A percentile compares a stretch with the other conserved stretches of the same genome.
phyloP scores from a whole-genome alignment of 2,329 filamentous ascomycete species.

The Talaromyces sp. region DNA sequence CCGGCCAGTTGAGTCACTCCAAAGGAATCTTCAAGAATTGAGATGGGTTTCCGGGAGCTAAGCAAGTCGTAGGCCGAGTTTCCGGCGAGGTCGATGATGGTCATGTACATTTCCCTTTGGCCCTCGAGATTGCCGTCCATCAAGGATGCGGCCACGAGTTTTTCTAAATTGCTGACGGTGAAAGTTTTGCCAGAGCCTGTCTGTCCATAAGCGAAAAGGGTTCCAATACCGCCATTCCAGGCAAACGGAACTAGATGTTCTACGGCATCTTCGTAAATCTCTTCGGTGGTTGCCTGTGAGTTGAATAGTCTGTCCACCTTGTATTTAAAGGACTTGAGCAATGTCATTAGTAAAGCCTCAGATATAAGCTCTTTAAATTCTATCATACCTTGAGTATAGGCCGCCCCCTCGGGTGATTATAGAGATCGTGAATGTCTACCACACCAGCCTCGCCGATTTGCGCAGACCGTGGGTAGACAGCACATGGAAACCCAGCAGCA shows the following conservation, averaged over 20 bases:
- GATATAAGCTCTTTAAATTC: not conserved
- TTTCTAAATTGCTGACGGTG: conserved; percentile 84
- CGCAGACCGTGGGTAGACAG: not conserved
- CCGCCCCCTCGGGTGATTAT: not conserved
- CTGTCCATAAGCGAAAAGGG: conserved; percentile 94
- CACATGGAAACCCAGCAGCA: not conserved
- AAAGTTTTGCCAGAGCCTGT: conserved; percentile 94
- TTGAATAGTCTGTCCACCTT: conserved; percentile 35
- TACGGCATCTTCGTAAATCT: conserved; percentile 41
- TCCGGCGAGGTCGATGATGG: conserved; percentile 92
- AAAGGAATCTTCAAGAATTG: conserved; percentile 58
- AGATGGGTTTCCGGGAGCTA: conserved; percentile 41
- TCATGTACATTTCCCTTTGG: conserved; percentile 69
- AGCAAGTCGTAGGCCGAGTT: conserved; percentile 84
- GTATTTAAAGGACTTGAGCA: not conserved
- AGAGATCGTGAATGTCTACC: conserved; percentile 1
- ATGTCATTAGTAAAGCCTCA: not conserved
- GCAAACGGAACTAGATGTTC: conserved; percentile 43
- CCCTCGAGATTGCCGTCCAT: conserved; percentile 12
- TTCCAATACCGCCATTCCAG: conserved; percentile 54
- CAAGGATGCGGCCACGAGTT: conserved; percentile 58
- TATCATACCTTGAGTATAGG: not conserved
- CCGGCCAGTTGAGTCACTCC: conserved; percentile 81
- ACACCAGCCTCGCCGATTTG: not conserved
- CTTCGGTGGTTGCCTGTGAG: conserved; percentile 31